Conservation (phyloP, 2,329 filamentous ascomycete genomes). For the Penicillium concentricum region DNA sequence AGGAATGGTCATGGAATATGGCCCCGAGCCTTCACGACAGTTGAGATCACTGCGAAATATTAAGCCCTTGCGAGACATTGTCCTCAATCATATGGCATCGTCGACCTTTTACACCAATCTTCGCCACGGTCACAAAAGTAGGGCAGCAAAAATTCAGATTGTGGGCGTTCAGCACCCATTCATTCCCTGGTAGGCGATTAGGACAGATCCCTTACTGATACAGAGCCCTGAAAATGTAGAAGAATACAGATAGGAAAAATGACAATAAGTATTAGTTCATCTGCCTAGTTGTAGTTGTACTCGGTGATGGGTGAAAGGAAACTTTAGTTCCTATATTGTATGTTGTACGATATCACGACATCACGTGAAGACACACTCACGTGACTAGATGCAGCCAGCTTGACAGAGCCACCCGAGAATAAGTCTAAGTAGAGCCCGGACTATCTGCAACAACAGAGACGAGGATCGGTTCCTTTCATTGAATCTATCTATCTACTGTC, state of each 20-base stretch:
- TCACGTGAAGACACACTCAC: slow-evolving; percentile 5
- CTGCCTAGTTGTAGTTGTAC: background rate
- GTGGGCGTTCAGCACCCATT: background rate
- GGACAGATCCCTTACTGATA: background rate
- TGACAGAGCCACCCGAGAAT: slow-evolving; percentile 8
- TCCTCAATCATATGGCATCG: background rate
- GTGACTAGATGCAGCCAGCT: slow-evolving; percentile 22
- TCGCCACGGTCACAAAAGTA: fast-evolving
- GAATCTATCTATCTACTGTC: slow-evolving; percentile 8
- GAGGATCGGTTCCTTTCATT: slow-evolving; percentile 19
- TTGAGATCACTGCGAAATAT: background rate
- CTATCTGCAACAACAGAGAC: background rate
- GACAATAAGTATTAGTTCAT: background rate
- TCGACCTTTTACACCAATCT: fast-evolving
- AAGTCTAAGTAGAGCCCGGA: background rate
- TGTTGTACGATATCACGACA: background rate
- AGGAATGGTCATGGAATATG: background rate
- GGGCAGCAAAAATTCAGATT: background rate
- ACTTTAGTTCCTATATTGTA: background rate
- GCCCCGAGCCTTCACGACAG: no score
- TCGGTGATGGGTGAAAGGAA: background rate
- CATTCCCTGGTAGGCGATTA: background rate
- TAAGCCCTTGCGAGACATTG: background rate
- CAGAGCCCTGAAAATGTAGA: background rate
- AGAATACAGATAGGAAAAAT: background rate